These are phyloP conservation scores for Silene uniflora DNA, from an alignment of 148 eudicot genomes.

Conservation along the genomic window DNA sequence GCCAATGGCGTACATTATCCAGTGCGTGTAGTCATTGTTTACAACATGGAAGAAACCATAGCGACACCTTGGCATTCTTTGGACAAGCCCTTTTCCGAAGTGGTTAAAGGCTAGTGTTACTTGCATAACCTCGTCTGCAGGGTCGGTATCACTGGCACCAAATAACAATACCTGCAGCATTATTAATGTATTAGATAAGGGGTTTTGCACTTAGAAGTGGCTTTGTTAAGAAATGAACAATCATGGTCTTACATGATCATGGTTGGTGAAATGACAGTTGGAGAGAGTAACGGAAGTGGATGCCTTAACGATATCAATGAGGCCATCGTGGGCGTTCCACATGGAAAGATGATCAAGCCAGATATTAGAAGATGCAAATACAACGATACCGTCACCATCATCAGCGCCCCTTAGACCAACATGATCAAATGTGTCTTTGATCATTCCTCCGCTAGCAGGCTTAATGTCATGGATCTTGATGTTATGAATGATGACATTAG, in stretches of 20 bases:
- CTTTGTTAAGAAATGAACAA: neutral
- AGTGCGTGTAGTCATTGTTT: slow-evolving; percentile 58
- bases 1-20: slow-evolving; percentile 56
- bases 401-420: slow-evolving; percentile 38
- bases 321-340: slow-evolving; percentile 52
- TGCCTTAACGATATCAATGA: slow-evolving; percentile 55
- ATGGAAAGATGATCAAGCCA: slow-evolving; percentile 85
- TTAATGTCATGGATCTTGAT: slow-evolving; percentile 43
- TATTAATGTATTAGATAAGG: neutral
- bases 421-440: slow-evolving; percentile 44
- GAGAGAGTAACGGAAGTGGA: slow-evolving; percentile 72
- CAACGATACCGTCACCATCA: slow-evolving; percentile 70
- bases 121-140: slow-evolving; percentile 35
- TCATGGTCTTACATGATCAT: slow-evolving; percentile 39
- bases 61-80: slow-evolving; percentile 63
- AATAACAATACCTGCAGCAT: slow-evolving; percentile 36
- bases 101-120: slow-evolving; percentile 48
- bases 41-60: slow-evolving; percentile 55
- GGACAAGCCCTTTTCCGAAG: slow-evolving; percentile 47
- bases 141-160: slow-evolving; percentile 34
- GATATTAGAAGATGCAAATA: slow-evolving; percentile 47
- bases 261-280: slow-evolving; percentile 62
- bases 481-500: slow-evolving; percentile 60
- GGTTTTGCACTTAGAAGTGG: too few species aligned
- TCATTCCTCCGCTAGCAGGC: slow-evolving; percentile 34